phyloP scores from a whole-genome alignment of 2,329 filamentous ascomycete genomes.

The Thielaviopsis punctulata region DNA sequence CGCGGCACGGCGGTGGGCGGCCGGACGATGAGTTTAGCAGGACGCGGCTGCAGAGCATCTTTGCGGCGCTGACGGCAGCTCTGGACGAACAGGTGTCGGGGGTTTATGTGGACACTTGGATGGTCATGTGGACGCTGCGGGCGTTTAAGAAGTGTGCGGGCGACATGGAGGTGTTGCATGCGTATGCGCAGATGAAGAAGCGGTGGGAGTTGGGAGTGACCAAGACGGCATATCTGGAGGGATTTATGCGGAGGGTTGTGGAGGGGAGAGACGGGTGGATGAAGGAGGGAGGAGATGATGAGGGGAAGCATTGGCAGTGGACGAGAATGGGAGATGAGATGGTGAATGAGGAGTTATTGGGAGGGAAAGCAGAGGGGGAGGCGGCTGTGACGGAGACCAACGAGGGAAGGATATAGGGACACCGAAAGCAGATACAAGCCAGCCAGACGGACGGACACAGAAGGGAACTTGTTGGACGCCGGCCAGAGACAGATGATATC shows the following conservation, averaged over 20 bases:
- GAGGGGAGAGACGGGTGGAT: constrained; percentile 1
- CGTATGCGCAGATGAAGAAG: constrained; percentile 32
- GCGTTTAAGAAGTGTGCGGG: constrained; percentile 47
- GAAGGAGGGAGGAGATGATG: background rate
- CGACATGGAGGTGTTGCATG: constrained; percentile 31
- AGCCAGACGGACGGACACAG: too few species aligned
- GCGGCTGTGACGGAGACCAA: too few species aligned
- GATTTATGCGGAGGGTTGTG: constrained; percentile 19
- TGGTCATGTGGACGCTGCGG: constrained; percentile 41
- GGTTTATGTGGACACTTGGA: constrained; percentile 40
- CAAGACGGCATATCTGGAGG: constrained; percentile 29
- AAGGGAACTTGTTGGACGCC: too few species aligned
- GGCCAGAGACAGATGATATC: too few species aligned
- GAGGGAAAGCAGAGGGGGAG: too few species aligned
- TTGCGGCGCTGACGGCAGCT: constrained; percentile 43
- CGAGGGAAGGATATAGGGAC: too few species aligned
- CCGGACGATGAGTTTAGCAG: constrained; percentile 49
- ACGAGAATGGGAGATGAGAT: too few species aligned
- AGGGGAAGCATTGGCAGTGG: too few species aligned
- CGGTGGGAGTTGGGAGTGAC: constrained; percentile 33
- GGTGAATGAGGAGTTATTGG: too few species aligned
- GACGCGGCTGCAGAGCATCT: constrained; percentile 48
- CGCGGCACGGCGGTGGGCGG: constrained; percentile 31
- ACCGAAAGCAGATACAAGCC: too few species aligned
- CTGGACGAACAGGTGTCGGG: constrained; percentile 28